Base-by-base conservation (phyloP, 495 filamentous ascomycete species). In the Bacidia rubella region DNA sequence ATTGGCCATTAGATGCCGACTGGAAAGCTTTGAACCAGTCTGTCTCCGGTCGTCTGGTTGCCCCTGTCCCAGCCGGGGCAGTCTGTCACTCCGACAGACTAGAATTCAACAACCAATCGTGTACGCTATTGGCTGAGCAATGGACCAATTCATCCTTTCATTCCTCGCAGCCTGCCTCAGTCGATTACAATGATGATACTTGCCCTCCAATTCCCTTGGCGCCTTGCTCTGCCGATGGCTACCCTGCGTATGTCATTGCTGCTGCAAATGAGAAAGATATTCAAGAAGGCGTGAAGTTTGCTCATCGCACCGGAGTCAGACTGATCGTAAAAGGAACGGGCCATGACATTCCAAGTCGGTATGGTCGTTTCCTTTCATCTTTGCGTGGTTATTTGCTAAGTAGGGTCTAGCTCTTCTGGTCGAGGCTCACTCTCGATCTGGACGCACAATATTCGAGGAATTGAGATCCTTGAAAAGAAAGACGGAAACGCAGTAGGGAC, bases 311-410 rank as follows among this genome's bases (percentile, higher is more conserved):
- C 51, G 79, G 78, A 54, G 69, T 86, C 42, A 74, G 80, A 21
- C 57, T 85, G 11, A 66, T 84, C 22, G 67, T 86, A 35, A 79
- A 78, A n/a, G 83, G 83, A 59, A 84, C 80, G 0, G 82, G 81
- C 10, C 75, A 78, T 51, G 76, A 76, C 52, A 70, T 57, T 35
- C 32, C 53, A 4, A 41, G 55, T 29, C 66, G 66, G 53, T 57
- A 27, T 52, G 10, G 19, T 26, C 3, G 25, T 47, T 38, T 35
- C 20, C 43, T 17, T 20, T 27, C 17, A 32, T 22, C 20, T 4
- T 26, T 17, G 0, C 10, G 12, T 42, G 22, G 20, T 29, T 15
- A 23, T 10, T 40, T 43, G 38, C 40, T 46, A 35, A 52, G n/a
- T 35, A 2, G 11, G 52, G 2, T 25, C 26, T 26, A 60, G 59